phyloP scores from a whole-genome alignment of 2,329 filamentous ascomycete species.

The Xylariaceae sp. region DNA sequence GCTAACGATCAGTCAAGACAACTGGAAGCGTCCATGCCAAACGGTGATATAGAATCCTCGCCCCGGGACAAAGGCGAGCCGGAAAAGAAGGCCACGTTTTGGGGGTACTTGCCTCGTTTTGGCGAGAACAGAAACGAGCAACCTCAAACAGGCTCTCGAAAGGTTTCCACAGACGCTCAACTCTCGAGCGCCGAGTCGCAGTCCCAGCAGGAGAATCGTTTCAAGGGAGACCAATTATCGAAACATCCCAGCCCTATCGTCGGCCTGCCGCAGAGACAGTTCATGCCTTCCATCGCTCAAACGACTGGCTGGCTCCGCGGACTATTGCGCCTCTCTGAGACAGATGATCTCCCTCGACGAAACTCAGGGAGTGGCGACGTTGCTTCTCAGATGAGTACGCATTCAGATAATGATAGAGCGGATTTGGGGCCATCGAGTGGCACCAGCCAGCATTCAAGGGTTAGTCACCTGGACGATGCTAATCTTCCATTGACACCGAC shows the following conservation, averaged over 20 bases:
- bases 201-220: constrained; percentile 17
- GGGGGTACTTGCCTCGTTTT: constrained; percentile 23
- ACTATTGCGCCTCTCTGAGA: no score
- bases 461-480: constrained; percentile 20
- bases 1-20: constrained; percentile 1
- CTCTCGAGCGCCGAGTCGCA: constrained; percentile 9
- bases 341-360: no score
- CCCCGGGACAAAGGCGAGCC: constrained; percentile 6
- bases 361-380: no score
- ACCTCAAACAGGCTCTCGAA: constrained; percentile 10
- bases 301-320: no score
- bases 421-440: constrained; percentile 38
- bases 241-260: neutral
- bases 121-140: constrained; percentile 5
- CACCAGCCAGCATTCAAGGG: constrained; percentile 28
- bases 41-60: neutral
- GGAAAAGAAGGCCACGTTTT: constrained; percentile 20
- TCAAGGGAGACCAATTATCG: constrained; percentile 5
- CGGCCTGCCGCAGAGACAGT: neutral
- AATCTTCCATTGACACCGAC: constrained; percentile 14
- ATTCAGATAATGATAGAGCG: no score
- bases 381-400: no score
- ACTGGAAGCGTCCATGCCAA: constrained; percentile 6
- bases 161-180: constrained; percentile 11
- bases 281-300: no score